These are phyloP conservation scores for Talaromyces thailandensis DNA, from an alignment of 495 filamentous ascomycete genomes.

Conservation along the genomic window DNA sequence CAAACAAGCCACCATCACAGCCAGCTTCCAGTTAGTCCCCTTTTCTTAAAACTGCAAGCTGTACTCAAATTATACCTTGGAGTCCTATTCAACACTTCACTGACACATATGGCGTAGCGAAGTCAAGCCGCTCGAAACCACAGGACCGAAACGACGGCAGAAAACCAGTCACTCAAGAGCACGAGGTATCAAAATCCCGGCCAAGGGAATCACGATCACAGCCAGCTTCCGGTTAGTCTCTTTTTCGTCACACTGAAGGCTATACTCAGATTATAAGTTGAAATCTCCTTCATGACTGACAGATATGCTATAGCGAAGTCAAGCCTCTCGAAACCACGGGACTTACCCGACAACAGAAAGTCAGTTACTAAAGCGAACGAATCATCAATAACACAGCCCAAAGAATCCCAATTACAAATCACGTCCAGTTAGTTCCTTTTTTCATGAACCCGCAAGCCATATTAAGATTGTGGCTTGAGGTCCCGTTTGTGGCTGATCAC, in stretches of 20 bases:
- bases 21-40: background rate
- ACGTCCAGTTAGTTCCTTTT: background rate
- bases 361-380: background rate
- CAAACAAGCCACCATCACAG: background rate
- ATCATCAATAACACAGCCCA: background rate
- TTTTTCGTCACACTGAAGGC: background rate
- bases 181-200: background rate
- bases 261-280: background rate
- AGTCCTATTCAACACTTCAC: background rate
- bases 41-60: background rate
- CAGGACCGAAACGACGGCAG: background rate
- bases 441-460: background rate
- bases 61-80: background rate
- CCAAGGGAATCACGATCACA: background rate
- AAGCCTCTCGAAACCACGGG: background rate
- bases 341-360: background rate
- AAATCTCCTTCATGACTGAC: background rate
- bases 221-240: background rate
- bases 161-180: background rate
- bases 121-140: background rate
- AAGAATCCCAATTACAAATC: background rate
- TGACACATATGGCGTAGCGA: background rate
- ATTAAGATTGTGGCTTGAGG: background rate
- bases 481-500: background rate
- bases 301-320: background rate